Evolutionary conservation across 495 filamentous ascomycete genomes (phyloP).

Genomic region (Xylaria venustula): DNA sequence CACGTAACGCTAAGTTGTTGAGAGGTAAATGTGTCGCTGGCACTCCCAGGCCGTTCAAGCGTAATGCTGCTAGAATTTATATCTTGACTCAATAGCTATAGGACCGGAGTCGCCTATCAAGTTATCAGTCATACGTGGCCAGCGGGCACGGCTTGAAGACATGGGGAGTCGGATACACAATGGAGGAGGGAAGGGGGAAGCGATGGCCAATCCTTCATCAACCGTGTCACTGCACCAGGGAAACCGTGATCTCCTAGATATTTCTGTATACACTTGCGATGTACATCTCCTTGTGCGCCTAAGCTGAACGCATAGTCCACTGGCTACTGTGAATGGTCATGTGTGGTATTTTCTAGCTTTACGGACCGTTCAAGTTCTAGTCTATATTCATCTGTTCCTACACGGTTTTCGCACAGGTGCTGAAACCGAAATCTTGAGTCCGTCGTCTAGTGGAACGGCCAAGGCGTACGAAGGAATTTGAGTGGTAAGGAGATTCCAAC

Average conservation of each 20-base stretch:
- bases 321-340: neutral
- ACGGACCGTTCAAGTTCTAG: neutral
- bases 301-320: conserved; percentile 2
- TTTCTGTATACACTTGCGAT: no score
- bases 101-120: no score
- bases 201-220: neutral
- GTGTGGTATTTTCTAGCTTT: no score
- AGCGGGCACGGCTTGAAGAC: neutral
- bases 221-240: no score
- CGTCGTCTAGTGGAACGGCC: neutral
- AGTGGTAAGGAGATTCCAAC: neutral
- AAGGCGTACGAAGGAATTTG: neutral
- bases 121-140: neutral
- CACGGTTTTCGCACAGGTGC: neutral
- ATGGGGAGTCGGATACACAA: neutral
- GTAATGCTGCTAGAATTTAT: no score
- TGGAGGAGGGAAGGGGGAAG: neutral
- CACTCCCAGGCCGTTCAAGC: no score
- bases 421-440: neutral
- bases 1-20: no score
- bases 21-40: no score
- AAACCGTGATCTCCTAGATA: no score
- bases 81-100: no score
- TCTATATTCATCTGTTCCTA: neutral
- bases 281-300: neutral